Conservation (phyloP, 495 filamentous ascomycete species). For the Wilcoxina mikolae region DNA sequence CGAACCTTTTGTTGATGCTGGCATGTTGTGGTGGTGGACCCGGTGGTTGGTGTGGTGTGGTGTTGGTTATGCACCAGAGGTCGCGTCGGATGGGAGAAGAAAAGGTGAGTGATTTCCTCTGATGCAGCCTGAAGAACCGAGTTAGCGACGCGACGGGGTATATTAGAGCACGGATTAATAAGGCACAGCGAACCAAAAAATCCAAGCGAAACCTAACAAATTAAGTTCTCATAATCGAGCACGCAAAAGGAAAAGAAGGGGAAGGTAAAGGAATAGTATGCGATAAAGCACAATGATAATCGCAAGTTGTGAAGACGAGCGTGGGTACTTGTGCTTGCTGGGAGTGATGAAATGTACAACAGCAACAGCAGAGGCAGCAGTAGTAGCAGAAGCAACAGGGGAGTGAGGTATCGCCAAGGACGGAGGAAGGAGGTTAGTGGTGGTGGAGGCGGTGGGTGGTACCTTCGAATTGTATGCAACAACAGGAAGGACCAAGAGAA, state of each 20-base stretch:
- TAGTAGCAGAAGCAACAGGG: not conserved
- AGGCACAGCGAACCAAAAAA: not conserved
- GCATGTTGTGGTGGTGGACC: constrained; percentile 26
- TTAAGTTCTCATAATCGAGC: not conserved
- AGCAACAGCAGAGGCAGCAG: not conserved
- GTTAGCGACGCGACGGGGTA: constrained; percentile 23
- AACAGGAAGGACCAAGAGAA: not conserved
- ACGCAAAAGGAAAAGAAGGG: not conserved
- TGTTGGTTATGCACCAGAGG: constrained; percentile 21
- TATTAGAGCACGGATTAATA: constrained; percentile 14
- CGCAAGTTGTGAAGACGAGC: not conserved
- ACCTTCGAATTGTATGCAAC: not conserved
- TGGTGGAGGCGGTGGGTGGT: not conserved
- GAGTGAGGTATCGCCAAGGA: not conserved
- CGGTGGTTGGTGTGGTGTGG: constrained; percentile 25
- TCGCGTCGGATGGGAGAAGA: constrained; percentile 18
- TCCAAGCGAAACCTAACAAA: not conserved
- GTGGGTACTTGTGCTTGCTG: not conserved
- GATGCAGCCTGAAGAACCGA: constrained; percentile 13
- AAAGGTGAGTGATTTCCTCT: constrained; percentile 27
- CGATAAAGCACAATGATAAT: not conserved
- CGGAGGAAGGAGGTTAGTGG: not conserved
- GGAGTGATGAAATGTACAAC: not conserved
- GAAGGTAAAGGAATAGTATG: not conserved
- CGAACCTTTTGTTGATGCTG: constrained; percentile 22